Evolutionary conservation across 495 filamentous ascomycete species (phyloP).

Genomic region (Neurospora tetraspora): DNA sequence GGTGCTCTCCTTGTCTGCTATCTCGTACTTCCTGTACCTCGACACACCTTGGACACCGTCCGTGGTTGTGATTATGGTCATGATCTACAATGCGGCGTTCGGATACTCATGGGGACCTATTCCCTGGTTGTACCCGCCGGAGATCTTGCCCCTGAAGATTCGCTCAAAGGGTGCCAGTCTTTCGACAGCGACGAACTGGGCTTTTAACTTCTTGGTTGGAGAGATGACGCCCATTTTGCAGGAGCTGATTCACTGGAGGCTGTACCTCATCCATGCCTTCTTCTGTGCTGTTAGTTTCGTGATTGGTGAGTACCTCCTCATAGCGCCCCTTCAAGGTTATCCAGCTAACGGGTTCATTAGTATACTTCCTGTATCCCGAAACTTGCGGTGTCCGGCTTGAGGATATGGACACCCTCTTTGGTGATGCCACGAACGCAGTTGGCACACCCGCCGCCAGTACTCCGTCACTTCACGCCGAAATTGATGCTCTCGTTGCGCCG

Average conservation of each 20-base stretch:
- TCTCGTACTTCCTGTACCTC: slow-evolving; percentile 93
- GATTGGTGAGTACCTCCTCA: slow-evolving; percentile 57
- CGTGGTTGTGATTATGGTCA: slow-evolving; percentile 86
- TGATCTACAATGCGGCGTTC: slow-evolving; percentile 97
- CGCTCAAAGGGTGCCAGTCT: slow-evolving; percentile 94
- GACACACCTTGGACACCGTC: slow-evolving; percentile 65
- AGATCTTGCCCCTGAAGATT: slow-evolving; percentile 94
- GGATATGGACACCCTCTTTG: slow-evolving; percentile 89
- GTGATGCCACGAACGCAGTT: slow-evolving; percentile 70
- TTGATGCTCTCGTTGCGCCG: slow-evolving; percentile 60
- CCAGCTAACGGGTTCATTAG: slow-evolving; percentile 35
- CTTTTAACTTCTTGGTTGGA: slow-evolving; percentile 95
- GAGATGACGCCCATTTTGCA: slow-evolving; percentile 90
- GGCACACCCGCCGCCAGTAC: slow-evolving; percentile 47
- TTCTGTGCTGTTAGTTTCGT: slow-evolving; percentile 96
- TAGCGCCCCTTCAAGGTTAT: not conserved
- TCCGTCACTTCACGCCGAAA: slow-evolving; percentile 45
- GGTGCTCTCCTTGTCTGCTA: slow-evolving; percentile 79
- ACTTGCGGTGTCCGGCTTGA: slow-evolving; percentile 90
- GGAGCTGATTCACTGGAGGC: slow-evolving; percentile 78
- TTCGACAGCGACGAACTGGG: slow-evolving; percentile 95
- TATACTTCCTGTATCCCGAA: slow-evolving; percentile 95
- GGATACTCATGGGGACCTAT: slow-evolving; percentile 99
- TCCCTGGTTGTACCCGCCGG: slow-evolving; percentile 95
- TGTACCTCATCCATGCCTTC: slow-evolving; percentile 93